phyloP scores from a whole-genome alignment of 192 early-diverging fungal genomes.

The Coemansia sp. region DNA sequence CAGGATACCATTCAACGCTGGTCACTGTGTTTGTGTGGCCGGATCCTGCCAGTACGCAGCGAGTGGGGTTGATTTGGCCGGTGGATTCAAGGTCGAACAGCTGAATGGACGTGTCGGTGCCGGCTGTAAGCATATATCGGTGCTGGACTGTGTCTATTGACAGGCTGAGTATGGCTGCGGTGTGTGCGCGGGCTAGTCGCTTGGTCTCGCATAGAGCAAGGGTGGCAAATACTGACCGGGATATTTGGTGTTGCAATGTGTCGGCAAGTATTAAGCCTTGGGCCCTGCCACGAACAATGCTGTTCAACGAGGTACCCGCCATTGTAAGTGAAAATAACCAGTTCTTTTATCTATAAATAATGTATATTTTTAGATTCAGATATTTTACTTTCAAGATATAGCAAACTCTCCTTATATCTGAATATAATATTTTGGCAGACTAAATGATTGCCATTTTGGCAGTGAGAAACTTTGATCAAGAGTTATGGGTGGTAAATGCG shows the following conservation, averaged over 20 bases:
- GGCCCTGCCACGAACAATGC: conserved; percentile 23
- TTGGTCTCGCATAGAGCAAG: conserved; percentile 34
- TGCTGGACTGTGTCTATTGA: conserved; percentile 29
- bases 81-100: conserved; percentile 44
- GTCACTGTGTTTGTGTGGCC: conserved; percentile 71
- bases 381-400: too few species aligned
- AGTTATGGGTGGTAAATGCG: background rate
- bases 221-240: conserved; percentile 18
- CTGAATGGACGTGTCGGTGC: conserved; percentile 45
- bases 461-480: background rate
- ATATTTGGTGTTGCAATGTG: conserved; percentile 9
- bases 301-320: conserved; percentile 13
- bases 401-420: too few species aligned
- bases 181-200: conserved; percentile 34
- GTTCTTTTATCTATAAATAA: too few species aligned
- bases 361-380: too few species aligned
- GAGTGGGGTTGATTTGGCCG: conserved; percentile 21
- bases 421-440: too few species aligned
- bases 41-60: conserved; percentile 15
- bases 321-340: background rate
- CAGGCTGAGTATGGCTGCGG: conserved; percentile 34
- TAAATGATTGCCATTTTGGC: too few species aligned
- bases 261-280: conserved; percentile 3
- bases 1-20: conserved; percentile 76
- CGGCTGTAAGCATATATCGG: conserved; percentile 40